Conservation (phyloP, 768 basidiomycete species). For the Tremella fuciformis region DNA sequence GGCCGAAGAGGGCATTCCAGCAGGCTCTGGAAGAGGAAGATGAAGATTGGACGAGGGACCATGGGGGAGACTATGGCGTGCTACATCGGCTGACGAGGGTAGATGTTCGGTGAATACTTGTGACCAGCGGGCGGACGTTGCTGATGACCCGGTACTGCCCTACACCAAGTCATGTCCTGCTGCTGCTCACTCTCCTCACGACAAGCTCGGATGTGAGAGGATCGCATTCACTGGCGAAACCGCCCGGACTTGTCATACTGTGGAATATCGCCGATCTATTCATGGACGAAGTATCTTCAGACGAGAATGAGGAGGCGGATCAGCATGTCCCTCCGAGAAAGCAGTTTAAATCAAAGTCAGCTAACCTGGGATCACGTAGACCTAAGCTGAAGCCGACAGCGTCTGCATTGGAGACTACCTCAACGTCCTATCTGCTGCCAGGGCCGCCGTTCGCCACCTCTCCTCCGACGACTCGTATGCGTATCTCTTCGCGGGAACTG, state of each 20-base stretch:
- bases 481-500: too few relatives aligned
- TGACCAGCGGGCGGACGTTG: too few relatives aligned
- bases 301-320: slow-evolving; percentile 21
- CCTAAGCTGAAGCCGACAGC: slow-evolving; percentile 16
- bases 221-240: slow-evolving; percentile 6
- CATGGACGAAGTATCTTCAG: slow-evolving; percentile 29
- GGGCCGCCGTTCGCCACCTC: slow-evolving; percentile 27
- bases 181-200: slow-evolving; percentile 31
- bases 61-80: slow-evolving; percentile 24
- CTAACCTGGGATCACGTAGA: not conserved
- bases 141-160: slow-evolving; percentile 31
- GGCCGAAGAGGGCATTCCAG: slow-evolving; percentile 16
- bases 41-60: slow-evolving; percentile 37
- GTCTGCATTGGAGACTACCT: slow-evolving; percentile 32
- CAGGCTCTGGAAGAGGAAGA: slow-evolving; percentile 37
- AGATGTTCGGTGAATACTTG: slow-evolving; percentile 27
- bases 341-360: slow-evolving; percentile 19
- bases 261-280: slow-evolving; percentile 36
- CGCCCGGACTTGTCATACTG: slow-evolving; percentile 33
- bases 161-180: slow-evolving; percentile 24
- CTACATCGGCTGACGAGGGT: slow-evolving; percentile 26
- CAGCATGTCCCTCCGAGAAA: slow-evolving; percentile 13
- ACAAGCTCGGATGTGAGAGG: slow-evolving; percentile 3
- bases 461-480: slow-evolving; percentile 4
- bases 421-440: slow-evolving; percentile 25